Conservation (phyloP, 176 grass and related monocot species). For the Eleusine coracana region DNA sequence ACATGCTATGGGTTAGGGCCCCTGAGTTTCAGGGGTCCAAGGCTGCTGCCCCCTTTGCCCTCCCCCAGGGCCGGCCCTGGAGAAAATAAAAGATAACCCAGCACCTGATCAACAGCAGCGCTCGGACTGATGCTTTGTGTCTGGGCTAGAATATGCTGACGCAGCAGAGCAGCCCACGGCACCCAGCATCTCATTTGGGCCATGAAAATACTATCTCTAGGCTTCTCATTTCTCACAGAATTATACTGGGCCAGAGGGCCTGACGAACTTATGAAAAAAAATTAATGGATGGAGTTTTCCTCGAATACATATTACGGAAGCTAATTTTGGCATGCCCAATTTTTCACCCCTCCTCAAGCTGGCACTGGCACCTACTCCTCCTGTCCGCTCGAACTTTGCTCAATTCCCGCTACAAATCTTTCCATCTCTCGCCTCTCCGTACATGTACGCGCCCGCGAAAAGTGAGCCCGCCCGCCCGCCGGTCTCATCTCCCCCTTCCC, state of each 20-base stretch:
- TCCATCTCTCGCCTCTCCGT: neutral
- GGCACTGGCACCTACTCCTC: neutral
- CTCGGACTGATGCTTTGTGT: no score
- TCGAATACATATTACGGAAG: neutral
- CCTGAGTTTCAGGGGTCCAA: no score
- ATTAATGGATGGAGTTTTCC: neutral
- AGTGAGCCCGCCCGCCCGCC: neutral
- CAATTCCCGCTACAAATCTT: neutral
- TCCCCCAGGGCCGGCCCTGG: no score
- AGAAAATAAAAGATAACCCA: no score
- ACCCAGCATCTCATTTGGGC: neutral
- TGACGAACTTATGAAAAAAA: neutral
- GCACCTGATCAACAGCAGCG: no score
- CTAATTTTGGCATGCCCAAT: constrained; percentile 33
- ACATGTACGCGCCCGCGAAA: neutral
- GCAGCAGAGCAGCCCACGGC: no score
- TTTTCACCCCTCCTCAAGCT: neutral
- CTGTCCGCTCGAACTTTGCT: constrained; percentile 14
- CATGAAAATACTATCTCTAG: neutral
- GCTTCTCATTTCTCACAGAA: no score
- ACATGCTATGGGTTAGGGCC: no score
- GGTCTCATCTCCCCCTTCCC: neutral
- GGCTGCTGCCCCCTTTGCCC: no score
- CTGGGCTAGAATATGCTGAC: no score
- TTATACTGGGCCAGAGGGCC: neutral